Conservation (phyloP, 345 rosid species). For the Rhodomyrtus tomentosa region DNA sequence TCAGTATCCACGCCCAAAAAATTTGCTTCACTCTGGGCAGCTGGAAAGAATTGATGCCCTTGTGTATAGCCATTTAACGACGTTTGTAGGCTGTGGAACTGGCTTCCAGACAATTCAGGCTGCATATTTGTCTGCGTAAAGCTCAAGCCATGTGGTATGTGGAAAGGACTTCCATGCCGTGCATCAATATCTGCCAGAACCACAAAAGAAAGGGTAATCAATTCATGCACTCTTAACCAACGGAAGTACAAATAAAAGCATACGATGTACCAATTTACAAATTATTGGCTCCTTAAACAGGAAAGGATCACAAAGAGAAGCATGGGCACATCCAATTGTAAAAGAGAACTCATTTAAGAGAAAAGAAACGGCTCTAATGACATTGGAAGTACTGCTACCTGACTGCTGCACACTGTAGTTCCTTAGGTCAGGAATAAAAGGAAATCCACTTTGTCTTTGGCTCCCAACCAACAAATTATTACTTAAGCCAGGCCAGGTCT, state of each 20-base stretch:
- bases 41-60: constrained; percentile 33
- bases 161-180: constrained; percentile 37
- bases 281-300: background rate
- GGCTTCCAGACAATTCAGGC: constrained; percentile 45
- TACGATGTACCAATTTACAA: background rate
- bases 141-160: constrained; percentile 41
- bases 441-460: constrained; percentile 49
- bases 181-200: constrained; percentile 47
- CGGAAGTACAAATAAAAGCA: background rate
- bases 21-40: constrained; percentile 47
- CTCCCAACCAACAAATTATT: constrained; percentile 44
- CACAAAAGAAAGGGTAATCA: constrained; percentile 14
- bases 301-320: background rate
- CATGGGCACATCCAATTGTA: background rate
- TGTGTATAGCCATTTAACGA: constrained; percentile 57
- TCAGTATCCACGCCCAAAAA: constrained; percentile 52
- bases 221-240: background rate
- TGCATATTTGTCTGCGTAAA: constrained; percentile 35
- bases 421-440: constrained; percentile 43
- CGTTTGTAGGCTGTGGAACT: constrained; percentile 41
- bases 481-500: constrained; percentile 48
- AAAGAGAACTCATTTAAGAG: background rate
- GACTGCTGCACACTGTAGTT: constrained; percentile 40
- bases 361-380: background rate
- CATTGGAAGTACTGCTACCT: constrained; percentile 30